Conservation (phyloP, 805 yeast species). For the Candida arabinofermentans region DNA sequence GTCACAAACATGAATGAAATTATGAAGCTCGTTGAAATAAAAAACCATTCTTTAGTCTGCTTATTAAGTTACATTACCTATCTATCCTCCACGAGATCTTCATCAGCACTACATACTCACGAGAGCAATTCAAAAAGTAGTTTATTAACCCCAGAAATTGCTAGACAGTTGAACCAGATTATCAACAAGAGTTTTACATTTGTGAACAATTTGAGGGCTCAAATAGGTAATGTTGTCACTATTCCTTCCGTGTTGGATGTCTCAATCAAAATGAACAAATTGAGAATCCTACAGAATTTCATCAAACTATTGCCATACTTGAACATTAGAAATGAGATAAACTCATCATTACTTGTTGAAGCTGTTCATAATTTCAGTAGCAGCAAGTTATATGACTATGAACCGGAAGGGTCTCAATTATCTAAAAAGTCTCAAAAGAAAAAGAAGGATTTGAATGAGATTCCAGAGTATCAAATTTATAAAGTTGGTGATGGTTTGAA, state of each 20-base stretch:
- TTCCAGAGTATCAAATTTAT: constrained; percentile 30
- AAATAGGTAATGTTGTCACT: constrained; percentile 10
- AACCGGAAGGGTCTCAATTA: constrained; percentile 6
- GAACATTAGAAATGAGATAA: constrained; percentile 29
- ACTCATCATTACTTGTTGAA: constrained; percentile 29
- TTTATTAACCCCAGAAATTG: constrained; percentile 31
- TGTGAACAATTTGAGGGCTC: constrained; percentile 22
- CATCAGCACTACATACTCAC: constrained; percentile 25
- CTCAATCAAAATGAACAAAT: constrained; percentile 25
- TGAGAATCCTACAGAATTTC: constrained; percentile 30
- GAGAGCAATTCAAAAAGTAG: constrained; percentile 22
- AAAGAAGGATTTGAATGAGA: constrained; percentile 9
- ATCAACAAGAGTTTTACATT: constrained; percentile 30
- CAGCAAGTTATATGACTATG: constrained; percentile 14
- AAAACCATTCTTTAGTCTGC: constrained; percentile 57
- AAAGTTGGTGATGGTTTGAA: constrained; percentile 35
- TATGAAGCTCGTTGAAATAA: constrained; percentile 42
- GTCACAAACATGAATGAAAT: constrained; percentile 32
- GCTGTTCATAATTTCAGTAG: constrained; percentile 31
- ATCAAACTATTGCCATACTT: constrained; percentile 32
- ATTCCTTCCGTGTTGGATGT: constrained; percentile 20
- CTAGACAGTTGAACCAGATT: constrained; percentile 28
- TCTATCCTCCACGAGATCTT: constrained; percentile 40
- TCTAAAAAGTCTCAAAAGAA: constrained; percentile 8
- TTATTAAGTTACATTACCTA: constrained; percentile 50